Conservation (phyloP, 164 flowering plant species). For the Tetracentron sinense region DNA sequence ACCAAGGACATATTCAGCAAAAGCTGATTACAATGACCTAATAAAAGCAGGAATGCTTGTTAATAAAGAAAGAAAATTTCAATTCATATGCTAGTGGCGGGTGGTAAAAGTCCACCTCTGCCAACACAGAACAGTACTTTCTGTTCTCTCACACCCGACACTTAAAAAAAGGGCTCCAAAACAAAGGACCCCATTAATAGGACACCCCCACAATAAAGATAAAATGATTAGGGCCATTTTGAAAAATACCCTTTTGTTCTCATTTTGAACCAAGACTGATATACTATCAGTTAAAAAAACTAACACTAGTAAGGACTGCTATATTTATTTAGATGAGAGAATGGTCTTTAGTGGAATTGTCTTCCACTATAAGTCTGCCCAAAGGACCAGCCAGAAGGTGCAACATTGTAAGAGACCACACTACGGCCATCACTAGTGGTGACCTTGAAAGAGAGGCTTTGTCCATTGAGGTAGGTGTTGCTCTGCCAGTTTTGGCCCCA, state of each 20-base stretch:
- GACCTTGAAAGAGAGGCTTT: slow-evolving; percentile 70
- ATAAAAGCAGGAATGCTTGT: not conserved
- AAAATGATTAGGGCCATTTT: slow-evolving; percentile 4
- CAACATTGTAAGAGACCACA: slow-evolving; percentile 59
- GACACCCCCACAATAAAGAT: slow-evolving; percentile 4
- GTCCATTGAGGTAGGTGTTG: slow-evolving; percentile 61
- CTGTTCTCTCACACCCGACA: not conserved
- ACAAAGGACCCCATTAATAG: not conserved
- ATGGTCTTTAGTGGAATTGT: slow-evolving; percentile 41
- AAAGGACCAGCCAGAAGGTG: slow-evolving; percentile 62
- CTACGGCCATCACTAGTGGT: slow-evolving; percentile 63
- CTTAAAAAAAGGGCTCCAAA: slow-evolving; percentile 11
- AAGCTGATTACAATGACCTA: too few species aligned
- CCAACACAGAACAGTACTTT: slow-evolving; percentile 11
- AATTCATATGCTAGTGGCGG: slow-evolving; percentile 20
- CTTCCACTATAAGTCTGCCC: slow-evolving; percentile 65
- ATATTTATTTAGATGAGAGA: not conserved
- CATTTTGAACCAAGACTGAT: slow-evolving; percentile 3
- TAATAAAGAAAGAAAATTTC: not conserved
- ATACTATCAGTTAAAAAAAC: slow-evolving; percentile 1
- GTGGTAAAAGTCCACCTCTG: slow-evolving; percentile 42
- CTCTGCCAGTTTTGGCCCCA: slow-evolving; percentile 94
- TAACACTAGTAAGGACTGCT: not conserved
- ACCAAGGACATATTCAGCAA: not conserved
- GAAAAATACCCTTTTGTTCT: slow-evolving; percentile 3